A percentile compares a stretch with the other conserved stretches of the same genome.
phyloP scores from a whole-genome alignment of 1,284 basidiomycete species.

The Cerrena zonata region DNA sequence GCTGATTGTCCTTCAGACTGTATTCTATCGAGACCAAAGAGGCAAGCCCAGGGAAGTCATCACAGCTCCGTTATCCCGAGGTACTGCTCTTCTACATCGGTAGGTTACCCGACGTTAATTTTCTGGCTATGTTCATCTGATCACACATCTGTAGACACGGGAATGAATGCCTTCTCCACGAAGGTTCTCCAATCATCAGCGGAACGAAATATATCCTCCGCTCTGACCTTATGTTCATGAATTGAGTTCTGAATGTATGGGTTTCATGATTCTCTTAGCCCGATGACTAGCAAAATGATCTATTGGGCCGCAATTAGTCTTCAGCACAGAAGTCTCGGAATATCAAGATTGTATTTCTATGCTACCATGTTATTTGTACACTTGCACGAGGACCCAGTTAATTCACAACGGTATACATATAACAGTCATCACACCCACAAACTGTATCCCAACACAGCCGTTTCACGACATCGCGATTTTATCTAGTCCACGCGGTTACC shows the following conservation, averaged over 20 bases:
- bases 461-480: no score
- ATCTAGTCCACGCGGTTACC: constrained; percentile 50
- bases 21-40: constrained; percentile 62
- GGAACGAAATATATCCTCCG: constrained; percentile 76
- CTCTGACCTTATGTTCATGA: constrained; percentile 69
- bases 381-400: no score
- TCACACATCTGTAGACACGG: constrained; percentile 71
- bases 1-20: constrained; percentile 38
- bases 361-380: no score
- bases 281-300: no score
- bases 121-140: neutral
- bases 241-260: constrained; percentile 17
- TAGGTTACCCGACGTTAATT: constrained; percentile 26
- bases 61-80: constrained; percentile 54
- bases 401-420: no score
- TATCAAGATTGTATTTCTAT: no score
- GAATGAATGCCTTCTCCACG: constrained; percentile 71
- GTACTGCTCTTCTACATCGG: constrained; percentile 70
- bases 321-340: no score
- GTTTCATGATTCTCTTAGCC: no score
- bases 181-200: constrained; percentile 61
- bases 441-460: no score
- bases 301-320: no score
- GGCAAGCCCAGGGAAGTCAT: constrained; percentile 49
- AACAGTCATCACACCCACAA: no score